Percentiles rank a stretch among this genome's conserved stretches.
phyloP scores from a whole-genome alignment of 2,329 filamentous ascomycete genomes.

The Rhytidhysteron rufulum region DNA sequence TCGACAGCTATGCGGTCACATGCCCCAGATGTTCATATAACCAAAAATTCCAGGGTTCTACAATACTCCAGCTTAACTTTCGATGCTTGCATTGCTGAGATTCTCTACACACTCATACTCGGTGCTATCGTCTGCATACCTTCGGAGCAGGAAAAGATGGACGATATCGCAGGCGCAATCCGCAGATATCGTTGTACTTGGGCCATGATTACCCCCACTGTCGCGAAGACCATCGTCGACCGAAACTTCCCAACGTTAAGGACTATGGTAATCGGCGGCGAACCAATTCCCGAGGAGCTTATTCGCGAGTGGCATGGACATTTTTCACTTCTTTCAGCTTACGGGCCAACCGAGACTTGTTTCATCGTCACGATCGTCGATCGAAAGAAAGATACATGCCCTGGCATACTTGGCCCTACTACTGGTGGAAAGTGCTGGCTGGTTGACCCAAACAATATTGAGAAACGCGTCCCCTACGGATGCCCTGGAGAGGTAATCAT shows the following conservation, averaged over 20 bases:
- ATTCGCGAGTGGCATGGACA: slow-evolving; percentile 2
- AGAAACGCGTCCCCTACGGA: slow-evolving; percentile 22
- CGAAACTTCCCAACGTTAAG: slow-evolving; percentile 36
- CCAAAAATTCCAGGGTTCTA: not conserved
- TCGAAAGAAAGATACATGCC: slow-evolving; percentile 7
- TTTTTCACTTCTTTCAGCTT: slow-evolving; percentile 16
- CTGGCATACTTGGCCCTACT: slow-evolving; percentile 5
- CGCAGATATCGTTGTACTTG: slow-evolving; percentile 9
- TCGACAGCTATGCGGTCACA: not conserved
- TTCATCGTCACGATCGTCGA: slow-evolving; percentile 6
- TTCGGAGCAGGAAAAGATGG: slow-evolving; percentile 49
- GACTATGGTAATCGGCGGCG: slow-evolving; percentile 37
- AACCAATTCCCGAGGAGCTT: slow-evolving; percentile 20
- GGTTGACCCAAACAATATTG: slow-evolving; percentile 12
- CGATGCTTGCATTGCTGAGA: slow-evolving; percentile 49
- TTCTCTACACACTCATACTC: slow-evolving; percentile 45
- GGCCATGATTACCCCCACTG: slow-evolving; percentile 51
- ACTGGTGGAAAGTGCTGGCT: slow-evolving; percentile 18
- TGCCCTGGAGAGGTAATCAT: slow-evolving; percentile 48
- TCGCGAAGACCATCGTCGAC: slow-evolving; percentile 46
- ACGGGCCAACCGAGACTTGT: slow-evolving; percentile 5
- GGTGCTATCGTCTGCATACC: slow-evolving; percentile 51
- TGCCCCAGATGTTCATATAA: not conserved
- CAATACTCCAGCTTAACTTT: slow-evolving; percentile 44
- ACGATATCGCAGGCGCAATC: slow-evolving; percentile 42